phyloP scores from a whole-genome alignment of 495 filamentous ascomycete species.

The Tuber indicum region DNA sequence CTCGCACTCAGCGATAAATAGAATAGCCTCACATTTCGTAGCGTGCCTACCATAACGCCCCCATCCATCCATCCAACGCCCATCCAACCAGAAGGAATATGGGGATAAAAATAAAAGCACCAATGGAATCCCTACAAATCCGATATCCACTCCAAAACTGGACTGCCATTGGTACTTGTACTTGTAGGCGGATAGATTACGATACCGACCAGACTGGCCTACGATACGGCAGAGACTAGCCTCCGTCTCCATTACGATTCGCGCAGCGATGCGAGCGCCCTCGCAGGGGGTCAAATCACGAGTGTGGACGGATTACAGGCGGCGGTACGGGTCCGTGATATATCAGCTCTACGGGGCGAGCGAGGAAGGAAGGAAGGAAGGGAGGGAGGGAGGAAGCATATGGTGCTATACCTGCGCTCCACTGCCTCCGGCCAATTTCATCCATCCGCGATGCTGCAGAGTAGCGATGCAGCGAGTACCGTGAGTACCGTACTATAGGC shows the following conservation, averaged over 20 bases:
- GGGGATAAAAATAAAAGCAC: background rate
- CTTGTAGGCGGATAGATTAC: background rate
- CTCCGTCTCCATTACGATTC: background rate
- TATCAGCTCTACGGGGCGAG: background rate
- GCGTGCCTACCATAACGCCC: background rate
- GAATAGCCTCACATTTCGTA: background rate
- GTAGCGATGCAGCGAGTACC: background rate
- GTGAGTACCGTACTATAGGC: background rate
- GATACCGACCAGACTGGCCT: background rate
- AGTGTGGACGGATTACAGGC: background rate
- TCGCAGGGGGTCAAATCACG: background rate
- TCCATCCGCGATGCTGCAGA: background rate
- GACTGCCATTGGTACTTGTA: background rate
- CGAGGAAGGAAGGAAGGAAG: background rate
- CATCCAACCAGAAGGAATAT: background rate
- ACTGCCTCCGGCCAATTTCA: background rate
- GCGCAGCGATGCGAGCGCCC: background rate
- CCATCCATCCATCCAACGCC: background rate
- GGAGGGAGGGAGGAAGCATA: background rate
- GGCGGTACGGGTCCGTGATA: background rate
- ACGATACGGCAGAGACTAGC: constrained; percentile 1
- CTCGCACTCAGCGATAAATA: background rate
- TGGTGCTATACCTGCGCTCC: background rate
- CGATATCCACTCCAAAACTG: background rate
- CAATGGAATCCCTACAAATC: background rate